phyloP scores from a whole-genome alignment of 495 filamentous ascomycete species.

The Daldinia childiae region DNA sequence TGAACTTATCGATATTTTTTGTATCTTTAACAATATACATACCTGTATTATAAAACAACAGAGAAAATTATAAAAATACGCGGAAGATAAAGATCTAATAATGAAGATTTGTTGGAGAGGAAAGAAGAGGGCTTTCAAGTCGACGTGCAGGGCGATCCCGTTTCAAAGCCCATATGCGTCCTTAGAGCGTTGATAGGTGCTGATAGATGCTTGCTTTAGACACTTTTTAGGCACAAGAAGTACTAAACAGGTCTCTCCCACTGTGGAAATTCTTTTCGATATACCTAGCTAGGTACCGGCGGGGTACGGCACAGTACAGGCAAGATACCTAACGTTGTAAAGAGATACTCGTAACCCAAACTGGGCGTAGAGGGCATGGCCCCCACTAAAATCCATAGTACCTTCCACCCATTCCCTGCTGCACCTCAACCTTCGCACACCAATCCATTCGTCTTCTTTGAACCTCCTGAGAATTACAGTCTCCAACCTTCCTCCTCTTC shows the following conservation, averaged over 20 bases:
- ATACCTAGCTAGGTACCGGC: constrained; percentile 12
- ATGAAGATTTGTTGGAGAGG: constrained; percentile 6
- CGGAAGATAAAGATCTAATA: not conserved
- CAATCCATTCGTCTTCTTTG: constrained; percentile 38
- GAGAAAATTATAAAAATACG: too few relatives aligned
- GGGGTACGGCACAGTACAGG: constrained; percentile 11
- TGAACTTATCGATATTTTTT: constrained; percentile 3
- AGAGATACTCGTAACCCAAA: constrained; percentile 20
- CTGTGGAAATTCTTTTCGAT: not conserved
- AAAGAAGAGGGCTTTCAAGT: constrained; percentile 19
- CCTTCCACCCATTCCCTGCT: constrained; percentile 41
- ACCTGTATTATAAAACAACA: too few relatives aligned
- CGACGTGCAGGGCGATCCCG: constrained; percentile 36
- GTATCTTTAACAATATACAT: too few relatives aligned
- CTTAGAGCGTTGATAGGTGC: not conserved
- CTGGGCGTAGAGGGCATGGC: constrained; percentile 16
- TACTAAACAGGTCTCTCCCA: not conserved
- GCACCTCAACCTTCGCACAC: constrained; percentile 24
- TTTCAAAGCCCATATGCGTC: constrained; percentile 35
- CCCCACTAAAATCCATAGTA: constrained; percentile 46
- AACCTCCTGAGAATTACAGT: constrained; percentile 51
- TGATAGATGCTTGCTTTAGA: not conserved
- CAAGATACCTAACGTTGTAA: not conserved
- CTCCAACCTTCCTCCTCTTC: constrained; percentile 49
- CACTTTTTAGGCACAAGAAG: not conserved